Conservation (phyloP, 768 basidiomycete species). For the Naematelia aurantialba region DNA sequence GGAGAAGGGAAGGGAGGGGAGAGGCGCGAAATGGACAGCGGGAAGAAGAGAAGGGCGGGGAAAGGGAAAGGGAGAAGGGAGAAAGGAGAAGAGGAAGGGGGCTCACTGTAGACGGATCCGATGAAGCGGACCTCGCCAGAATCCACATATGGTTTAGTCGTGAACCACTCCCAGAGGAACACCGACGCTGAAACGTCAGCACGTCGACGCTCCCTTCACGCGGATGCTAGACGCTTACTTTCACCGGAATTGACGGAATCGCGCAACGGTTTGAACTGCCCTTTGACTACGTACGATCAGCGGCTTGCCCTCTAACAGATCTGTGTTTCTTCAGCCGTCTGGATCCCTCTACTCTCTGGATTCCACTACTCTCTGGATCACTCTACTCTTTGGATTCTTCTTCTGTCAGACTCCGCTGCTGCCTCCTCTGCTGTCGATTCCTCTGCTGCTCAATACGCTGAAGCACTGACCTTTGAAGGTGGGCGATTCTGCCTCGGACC, state of each 20-base stretch:
- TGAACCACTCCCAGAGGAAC: conserved; percentile 58
- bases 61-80: not conserved
- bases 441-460: too few relatives aligned
- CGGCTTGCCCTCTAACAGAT: not conserved
- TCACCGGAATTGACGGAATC: conserved; percentile 81
- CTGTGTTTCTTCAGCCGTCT: too few relatives aligned
- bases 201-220: too few relatives aligned
- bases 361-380: too few relatives aligned
- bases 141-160: conserved; percentile 75
- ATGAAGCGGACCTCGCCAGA: conserved; percentile 78
- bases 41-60: not conserved
- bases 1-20: not conserved
- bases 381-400: too few relatives aligned
- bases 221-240: conserved; percentile 53
- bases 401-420: too few relatives aligned
- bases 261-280: conserved; percentile 57
- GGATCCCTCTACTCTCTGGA: too few relatives aligned
- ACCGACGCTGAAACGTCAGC: conserved; percentile 28
- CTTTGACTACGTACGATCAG: conserved; percentile 42
- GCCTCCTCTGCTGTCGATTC: too few relatives aligned
- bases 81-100: conserved; percentile 48
- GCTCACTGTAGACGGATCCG: conserved; percentile 53
- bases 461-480: conserved; percentile 62
- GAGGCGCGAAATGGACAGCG: not conserved
- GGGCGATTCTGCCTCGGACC: conserved; percentile 56